A percentile compares a stretch with the other conserved stretches of the same genome.
These are phyloP conservation scores for Elsinoe fawcettii DNA, from an alignment of 2,329 filamentous ascomycete species.

Conservation along the genomic window DNA sequence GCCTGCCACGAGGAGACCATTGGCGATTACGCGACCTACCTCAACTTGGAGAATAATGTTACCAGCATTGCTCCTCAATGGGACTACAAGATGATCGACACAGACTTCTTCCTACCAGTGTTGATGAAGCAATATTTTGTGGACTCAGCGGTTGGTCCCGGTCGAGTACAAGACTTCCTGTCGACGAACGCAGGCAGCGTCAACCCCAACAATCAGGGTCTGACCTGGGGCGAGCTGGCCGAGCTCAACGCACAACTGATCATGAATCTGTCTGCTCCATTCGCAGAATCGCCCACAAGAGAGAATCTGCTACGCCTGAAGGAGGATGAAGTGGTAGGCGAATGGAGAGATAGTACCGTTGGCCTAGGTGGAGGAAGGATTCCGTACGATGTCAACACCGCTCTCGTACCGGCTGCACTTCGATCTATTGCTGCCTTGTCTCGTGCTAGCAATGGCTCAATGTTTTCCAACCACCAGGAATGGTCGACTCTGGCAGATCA, in stretches of 20 bases:
- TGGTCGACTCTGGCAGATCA: conserved; percentile 41
- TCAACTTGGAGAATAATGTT: conserved; percentile 49
- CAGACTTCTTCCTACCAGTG: conserved; percentile 54
- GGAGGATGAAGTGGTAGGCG: conserved; percentile 46
- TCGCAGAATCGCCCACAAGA: conserved; percentile 36
- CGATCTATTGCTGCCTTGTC: conserved; percentile 50
- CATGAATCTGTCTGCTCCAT: conserved; percentile 48
- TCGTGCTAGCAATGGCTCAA: conserved; percentile 30
- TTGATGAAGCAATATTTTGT: conserved; percentile 54
- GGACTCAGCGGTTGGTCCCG: conserved; percentile 36
- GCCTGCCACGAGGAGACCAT: conserved; percentile 60
- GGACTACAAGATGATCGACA: conserved; percentile 44
- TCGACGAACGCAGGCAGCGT: conserved; percentile 39
- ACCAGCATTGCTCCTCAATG: conserved; percentile 47
- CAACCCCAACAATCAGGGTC: conserved; percentile 43
- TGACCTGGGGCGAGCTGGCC: conserved; percentile 48
- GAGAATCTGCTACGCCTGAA: conserved; percentile 54
- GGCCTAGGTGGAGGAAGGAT: conserved; percentile 55
- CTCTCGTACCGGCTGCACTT: conserved; percentile 54
- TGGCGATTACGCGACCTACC: conserved; percentile 56
- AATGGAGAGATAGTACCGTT: conserved; percentile 56
- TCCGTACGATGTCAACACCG: conserved; percentile 60
- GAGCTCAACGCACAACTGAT: conserved; percentile 51
- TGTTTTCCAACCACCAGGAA: conserved; percentile 43
- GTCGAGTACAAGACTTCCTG: conserved; percentile 33